phyloP scores from a whole-genome alignment of 176 grass and related monocot genomes.

The Triticum dicoccoides region DNA sequence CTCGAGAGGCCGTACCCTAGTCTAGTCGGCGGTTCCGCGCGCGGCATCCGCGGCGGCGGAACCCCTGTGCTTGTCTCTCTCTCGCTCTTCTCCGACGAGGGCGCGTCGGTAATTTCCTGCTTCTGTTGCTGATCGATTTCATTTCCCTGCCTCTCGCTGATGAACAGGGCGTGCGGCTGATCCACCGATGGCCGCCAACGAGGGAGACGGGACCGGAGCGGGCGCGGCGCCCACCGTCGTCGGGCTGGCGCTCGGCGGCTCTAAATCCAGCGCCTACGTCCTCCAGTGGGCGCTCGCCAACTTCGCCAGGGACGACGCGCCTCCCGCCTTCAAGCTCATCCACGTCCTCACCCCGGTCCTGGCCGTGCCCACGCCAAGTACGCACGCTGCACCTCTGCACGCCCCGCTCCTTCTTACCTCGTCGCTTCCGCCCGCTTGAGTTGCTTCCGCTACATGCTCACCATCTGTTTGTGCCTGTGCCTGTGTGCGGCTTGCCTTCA shows the following conservation, averaged over 20 bases:
- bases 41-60: neutral
- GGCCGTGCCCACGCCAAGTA: slow-evolving; percentile 29
- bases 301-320: neutral
- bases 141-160: neutral
- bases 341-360: slow-evolving; percentile 19
- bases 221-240: slow-evolving; percentile 1
- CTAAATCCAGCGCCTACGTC: neutral
- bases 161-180: neutral
- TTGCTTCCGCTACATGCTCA: neutral
- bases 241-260: slow-evolving; percentile 15
- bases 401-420: neutral
- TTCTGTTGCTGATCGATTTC: neutral
- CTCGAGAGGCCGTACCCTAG: too few species aligned
- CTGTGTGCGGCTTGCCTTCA: neutral
- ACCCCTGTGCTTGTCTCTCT: too few species aligned
- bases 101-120: neutral
- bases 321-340: slow-evolving; percentile 13
- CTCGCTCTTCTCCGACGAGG: neutral
- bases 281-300: slow-evolving; percentile 34
- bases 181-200: neutral
- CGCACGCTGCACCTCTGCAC: neutral
- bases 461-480: neutral
- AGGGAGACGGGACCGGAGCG: neutral
- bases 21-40: too few species aligned
- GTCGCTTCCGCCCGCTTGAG: neutral